A percentile compares a stretch with the other conserved stretches of the same genome.
phyloP scores from a whole-genome alignment of 805 yeast species.

The Starmerella apis region DNA sequence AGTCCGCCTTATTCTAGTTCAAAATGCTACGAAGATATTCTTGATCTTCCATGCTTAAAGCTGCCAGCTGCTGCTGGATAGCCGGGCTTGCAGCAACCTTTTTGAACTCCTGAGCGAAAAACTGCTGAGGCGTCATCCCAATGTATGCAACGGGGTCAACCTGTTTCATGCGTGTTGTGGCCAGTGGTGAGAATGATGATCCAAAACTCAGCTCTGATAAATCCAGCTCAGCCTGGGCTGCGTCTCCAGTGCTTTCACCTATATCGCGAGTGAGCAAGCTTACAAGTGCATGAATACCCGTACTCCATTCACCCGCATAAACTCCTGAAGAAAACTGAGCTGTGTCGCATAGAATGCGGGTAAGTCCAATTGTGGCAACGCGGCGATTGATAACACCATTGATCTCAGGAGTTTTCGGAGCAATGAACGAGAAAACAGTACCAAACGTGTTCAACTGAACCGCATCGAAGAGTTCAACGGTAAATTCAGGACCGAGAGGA shows the following conservation, averaged over 20 bases:
- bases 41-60: neutral
- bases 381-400: constrained; percentile 39
- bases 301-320: constrained; percentile 36
- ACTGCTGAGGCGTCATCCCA: constrained; percentile 24
- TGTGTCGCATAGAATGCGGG: constrained; percentile 36
- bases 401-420: constrained; percentile 32
- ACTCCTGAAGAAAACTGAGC: constrained; percentile 34
- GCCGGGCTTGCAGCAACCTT: neutral
- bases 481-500: constrained; percentile 47
- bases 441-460: constrained; percentile 33
- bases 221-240: constrained; percentile 34
- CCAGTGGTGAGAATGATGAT: constrained; percentile 66
- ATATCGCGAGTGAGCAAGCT: constrained; percentile 37
- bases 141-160: constrained; percentile 63
- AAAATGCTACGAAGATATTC: constrained; percentile 1
- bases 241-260: constrained; percentile 29
- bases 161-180: constrained; percentile 48
- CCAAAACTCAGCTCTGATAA: constrained; percentile 77
- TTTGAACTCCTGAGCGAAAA: constrained; percentile 17
- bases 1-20: too few relatives aligned
- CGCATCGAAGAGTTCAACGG: constrained; percentile 36
- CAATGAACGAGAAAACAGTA: constrained; percentile 29
- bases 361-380: constrained; percentile 41
- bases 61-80: constrained; percentile 6
- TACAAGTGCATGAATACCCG: constrained; percentile 39